Conservation (phyloP, 2,329 filamentous ascomycete genomes). For the Penicillium crustosum region DNA sequence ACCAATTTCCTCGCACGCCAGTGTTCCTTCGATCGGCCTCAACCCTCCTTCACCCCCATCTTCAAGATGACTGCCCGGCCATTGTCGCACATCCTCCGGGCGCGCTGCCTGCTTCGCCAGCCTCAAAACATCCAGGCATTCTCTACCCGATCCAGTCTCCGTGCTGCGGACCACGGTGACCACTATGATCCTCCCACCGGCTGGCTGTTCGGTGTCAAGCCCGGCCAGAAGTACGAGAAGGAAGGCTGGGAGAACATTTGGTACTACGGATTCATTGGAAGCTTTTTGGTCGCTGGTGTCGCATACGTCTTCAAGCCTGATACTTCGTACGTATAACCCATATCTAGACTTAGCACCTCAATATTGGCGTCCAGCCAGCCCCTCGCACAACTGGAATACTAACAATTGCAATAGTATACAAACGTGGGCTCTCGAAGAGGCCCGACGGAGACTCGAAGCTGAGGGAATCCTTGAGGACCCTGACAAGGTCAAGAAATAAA, state of each 20-base stretch:
- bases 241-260: constrained; percentile 94
- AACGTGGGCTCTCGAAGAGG: constrained; percentile 98
- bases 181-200: constrained; percentile 88
- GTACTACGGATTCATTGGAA: constrained; percentile 81
- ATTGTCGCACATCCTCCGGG: constrained; percentile 41
- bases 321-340: constrained; percentile 75
- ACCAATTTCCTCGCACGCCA: constrained; percentile 3
- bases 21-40: constrained; percentile 10
- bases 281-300: constrained; percentile 69
- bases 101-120: constrained; percentile 40
- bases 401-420: constrained; percentile 70
- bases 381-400: constrained; percentile 13
- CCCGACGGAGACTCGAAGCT: constrained; percentile 87
- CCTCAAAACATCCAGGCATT: constrained; percentile 41
- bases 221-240: constrained; percentile 90
- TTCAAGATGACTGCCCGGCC: constrained; percentile 42
- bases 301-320: constrained; percentile 97
- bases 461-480: constrained; percentile 91
- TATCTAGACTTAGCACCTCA: not conserved
- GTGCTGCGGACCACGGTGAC: constrained; percentile 60
- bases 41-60: constrained; percentile 21
- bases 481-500: constrained; percentile 53
- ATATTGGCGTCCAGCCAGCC: not conserved
- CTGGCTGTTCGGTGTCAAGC: constrained; percentile 92
- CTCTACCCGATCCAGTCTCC: constrained; percentile 42